Evolutionary conservation across 805 yeast genomes (phyloP).

Genomic region (Phaffomyces opuntiae): DNA sequence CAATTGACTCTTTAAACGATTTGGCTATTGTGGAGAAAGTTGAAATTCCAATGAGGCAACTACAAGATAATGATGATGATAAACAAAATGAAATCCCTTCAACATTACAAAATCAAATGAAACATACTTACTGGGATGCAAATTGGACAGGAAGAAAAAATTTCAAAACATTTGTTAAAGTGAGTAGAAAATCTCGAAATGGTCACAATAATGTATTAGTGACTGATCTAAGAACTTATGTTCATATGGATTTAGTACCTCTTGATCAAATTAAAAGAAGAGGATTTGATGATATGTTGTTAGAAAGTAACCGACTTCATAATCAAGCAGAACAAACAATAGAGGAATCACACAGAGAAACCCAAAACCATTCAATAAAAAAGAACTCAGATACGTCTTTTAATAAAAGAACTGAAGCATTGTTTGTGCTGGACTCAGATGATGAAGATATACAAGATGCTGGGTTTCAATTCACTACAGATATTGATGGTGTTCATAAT

Average conservation of each 20-base stretch:
- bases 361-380: too few relatives aligned
- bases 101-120: slow-evolving; percentile 6
- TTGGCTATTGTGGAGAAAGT: slow-evolving; percentile 30
- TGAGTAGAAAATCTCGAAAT: slow-evolving; percentile 11
- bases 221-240: slow-evolving; percentile 15
- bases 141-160: slow-evolving; percentile 30
- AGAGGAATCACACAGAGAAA: neutral
- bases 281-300: slow-evolving; percentile 1
- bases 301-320: slow-evolving; percentile 3
- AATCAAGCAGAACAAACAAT: neutral
- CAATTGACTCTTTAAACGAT: slow-evolving; percentile 25
- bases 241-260: slow-evolving; percentile 1
- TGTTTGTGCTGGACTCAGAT: slow-evolving; percentile 13
- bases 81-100: neutral
- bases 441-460: slow-evolving; percentile 11
- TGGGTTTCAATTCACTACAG: slow-evolving; percentile 15
- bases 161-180: slow-evolving; percentile 33
- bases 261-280: neutral
- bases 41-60: slow-evolving; percentile 3
- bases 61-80: neutral
- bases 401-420: slow-evolving; percentile 1
- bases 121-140: slow-evolving; percentile 6
- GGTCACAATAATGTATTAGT: slow-evolving; percentile 20
- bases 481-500: slow-evolving; percentile 6
- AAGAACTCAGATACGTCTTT: neutral